Evolutionary conservation across 2,329 filamentous ascomycete species (phyloP).

Genomic region (Emydomyces testavorans): DNA sequence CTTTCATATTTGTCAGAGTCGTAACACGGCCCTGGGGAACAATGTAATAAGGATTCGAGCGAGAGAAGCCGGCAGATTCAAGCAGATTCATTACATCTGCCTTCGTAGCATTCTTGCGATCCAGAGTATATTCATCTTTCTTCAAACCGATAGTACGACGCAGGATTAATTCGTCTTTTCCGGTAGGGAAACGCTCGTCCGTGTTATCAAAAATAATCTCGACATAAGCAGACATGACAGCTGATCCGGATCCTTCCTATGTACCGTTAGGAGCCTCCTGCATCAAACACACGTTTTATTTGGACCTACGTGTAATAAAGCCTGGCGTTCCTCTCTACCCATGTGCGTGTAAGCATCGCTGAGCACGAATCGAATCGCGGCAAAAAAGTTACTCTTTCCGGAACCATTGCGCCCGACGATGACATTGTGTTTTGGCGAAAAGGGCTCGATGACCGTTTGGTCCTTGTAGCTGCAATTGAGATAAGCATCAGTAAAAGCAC

Average conservation of each 20-base stretch:
- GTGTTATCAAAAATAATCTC: conserved; percentile 98
- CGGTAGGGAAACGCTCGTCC: conserved; percentile 88
- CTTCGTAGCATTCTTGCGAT: conserved; percentile 92
- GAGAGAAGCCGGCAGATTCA: conserved; percentile 90
- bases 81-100: conserved; percentile 88
- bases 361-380: conserved; percentile 93
- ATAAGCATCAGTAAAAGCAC: not conserved
- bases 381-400: conserved; percentile 99
- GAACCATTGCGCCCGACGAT: conserved; percentile 98
- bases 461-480: conserved; percentile 77
- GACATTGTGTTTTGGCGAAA: conserved; percentile 94
- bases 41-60: conserved; percentile 97
- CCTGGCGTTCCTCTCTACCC: conserved; percentile 89
- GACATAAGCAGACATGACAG: conserved; percentile 98
- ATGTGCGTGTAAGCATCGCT: conserved; percentile 96
- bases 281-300: not conserved
- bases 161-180: conserved; percentile 78
- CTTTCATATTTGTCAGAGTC: conserved; percentile 96
- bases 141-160: conserved; percentile 92
- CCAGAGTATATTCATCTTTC: conserved; percentile 96
- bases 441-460: conserved; percentile 95
- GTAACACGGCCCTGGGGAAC: conserved; percentile 96
- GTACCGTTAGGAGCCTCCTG: conserved; percentile 21
- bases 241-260: conserved; percentile 84
- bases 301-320: conserved; percentile 63